These are phyloP conservation scores for Verticillium nonalfalfae DNA, from an alignment of 2,329 filamentous ascomycete genomes.

Conservation along the genomic window DNA sequence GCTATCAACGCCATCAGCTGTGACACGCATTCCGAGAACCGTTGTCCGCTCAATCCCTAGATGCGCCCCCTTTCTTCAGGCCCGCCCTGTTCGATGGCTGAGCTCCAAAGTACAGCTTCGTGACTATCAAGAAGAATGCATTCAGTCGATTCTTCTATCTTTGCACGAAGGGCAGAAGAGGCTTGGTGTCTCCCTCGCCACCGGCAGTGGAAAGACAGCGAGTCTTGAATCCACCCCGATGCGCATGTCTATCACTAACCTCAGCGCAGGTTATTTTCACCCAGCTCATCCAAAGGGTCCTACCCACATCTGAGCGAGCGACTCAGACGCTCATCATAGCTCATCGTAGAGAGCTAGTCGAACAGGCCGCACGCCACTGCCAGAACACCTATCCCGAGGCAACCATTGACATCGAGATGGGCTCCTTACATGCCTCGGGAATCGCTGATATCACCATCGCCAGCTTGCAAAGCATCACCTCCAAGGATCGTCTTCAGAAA, in stretches of 20 bases:
- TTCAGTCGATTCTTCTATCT: constrained; percentile 69
- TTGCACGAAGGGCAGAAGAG: constrained; percentile 68
- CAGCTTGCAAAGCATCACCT: constrained; percentile 79
- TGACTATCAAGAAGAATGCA: constrained; percentile 87
- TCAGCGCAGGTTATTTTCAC: constrained; percentile 78
- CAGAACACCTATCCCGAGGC: constrained; percentile 72
- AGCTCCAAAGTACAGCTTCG: constrained; percentile 53
- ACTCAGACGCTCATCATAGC: constrained; percentile 84
- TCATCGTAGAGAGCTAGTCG: constrained; percentile 86
- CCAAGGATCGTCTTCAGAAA: constrained; percentile 69
- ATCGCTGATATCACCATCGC: constrained; percentile 88
- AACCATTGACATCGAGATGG: constrained; percentile 88
- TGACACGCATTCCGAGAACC: not conserved
- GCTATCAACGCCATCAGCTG: not conserved
- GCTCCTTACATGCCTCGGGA: constrained; percentile 67
- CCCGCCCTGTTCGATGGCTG: not conserved
- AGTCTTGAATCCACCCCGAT: constrained; percentile 13
- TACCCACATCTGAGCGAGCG: constrained; percentile 46
- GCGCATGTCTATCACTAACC: constrained; percentile 1
- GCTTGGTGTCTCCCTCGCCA: constrained; percentile 79
- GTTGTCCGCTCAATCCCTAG: not conserved
- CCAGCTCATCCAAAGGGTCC: constrained; percentile 77
- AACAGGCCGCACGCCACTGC: constrained; percentile 88
- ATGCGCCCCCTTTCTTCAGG: not conserved
- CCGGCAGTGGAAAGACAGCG: constrained; percentile 84